Conservation (phyloP, 2,329 filamentous ascomycete species). For the Fusarium sp. region DNA sequence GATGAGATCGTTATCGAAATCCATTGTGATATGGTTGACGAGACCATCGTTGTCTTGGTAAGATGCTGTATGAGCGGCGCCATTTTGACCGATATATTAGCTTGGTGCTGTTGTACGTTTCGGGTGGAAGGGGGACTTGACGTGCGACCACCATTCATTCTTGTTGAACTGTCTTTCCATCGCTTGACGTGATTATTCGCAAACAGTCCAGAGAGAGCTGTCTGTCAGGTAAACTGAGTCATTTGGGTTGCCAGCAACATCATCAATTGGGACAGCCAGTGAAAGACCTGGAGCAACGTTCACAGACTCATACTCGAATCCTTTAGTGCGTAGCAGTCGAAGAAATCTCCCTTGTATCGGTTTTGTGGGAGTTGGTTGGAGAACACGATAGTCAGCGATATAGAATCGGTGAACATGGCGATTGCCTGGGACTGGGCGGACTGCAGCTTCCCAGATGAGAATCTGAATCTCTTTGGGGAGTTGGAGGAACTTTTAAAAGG, state of each 20-base stretch:
- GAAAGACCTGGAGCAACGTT: background rate
- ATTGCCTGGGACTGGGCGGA: background rate
- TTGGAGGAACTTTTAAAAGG: background rate
- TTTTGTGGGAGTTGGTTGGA: background rate
- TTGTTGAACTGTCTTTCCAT: constrained; percentile 8
- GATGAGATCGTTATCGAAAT: constrained; percentile 6
- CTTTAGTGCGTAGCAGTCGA: background rate
- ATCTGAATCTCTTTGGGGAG: constrained; percentile 20
- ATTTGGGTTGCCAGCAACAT: background rate
- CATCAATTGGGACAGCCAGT: constrained; percentile 9
- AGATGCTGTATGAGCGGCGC: background rate
- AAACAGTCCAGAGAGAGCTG: constrained; percentile 16
- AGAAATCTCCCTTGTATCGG: background rate
- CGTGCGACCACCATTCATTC: constrained; percentile 30
- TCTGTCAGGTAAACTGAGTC: constrained; percentile 23
- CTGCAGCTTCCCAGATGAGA: constrained; percentile 17
- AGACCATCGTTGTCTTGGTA: background rate
- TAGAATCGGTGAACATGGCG: constrained; percentile 27
- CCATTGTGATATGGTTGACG: constrained; percentile 13
- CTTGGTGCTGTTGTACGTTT: background rate
- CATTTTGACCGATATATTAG: background rate
- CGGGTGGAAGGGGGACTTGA: background rate
- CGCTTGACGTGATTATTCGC: constrained; percentile 15
- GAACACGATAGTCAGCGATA: background rate
- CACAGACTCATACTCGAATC: no score